Conservation (phyloP, 805 yeast species). For the Pichia californica region DNA sequence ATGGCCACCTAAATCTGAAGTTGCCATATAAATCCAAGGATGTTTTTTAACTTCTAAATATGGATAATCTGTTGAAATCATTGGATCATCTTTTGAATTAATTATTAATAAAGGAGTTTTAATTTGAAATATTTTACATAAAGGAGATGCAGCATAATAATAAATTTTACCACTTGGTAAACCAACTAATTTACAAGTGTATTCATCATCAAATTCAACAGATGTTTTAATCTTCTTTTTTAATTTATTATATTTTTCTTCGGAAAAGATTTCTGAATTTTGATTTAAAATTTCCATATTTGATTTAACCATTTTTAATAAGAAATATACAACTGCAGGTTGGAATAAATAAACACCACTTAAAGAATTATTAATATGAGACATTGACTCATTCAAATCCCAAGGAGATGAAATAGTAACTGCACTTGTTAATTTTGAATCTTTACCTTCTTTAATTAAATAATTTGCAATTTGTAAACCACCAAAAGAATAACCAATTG, state of each 20-base stretch:
- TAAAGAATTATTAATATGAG: conserved; percentile 33
- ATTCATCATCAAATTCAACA: conserved; percentile 52
- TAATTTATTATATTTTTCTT: conserved; percentile 25
- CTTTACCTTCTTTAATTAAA: conserved; percentile 58
- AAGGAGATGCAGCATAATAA: conserved; percentile 60
- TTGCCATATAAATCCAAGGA: conserved; percentile 51
- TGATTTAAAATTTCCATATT: conserved; percentile 33
- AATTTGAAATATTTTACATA: conserved; percentile 46
- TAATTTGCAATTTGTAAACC: conserved; percentile 62
- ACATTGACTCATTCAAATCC: conserved; percentile 57
- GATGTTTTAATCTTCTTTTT: conserved; percentile 35
- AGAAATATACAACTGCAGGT: conserved; percentile 35
- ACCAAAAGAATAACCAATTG: conserved; percentile 69
- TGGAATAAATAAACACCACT: conserved; percentile 37
- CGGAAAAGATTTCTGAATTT: conserved; percentile 23
- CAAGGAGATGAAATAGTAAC: conserved; percentile 62
- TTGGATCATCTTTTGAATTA: conserved; percentile 63
- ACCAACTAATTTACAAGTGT: conserved; percentile 59
- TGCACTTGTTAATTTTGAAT: conserved; percentile 50
- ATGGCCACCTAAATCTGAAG: conserved; percentile 69
- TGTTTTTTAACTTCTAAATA: conserved; percentile 40
- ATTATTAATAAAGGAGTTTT: conserved; percentile 58
- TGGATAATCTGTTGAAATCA: conserved; percentile 51
- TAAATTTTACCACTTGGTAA: conserved; percentile 56
- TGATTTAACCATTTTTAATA: conserved; percentile 39